Base-by-base conservation (phyloP, 2,329 filamentous ascomycete species). In the Fonsecaea multimorphosa region DNA sequence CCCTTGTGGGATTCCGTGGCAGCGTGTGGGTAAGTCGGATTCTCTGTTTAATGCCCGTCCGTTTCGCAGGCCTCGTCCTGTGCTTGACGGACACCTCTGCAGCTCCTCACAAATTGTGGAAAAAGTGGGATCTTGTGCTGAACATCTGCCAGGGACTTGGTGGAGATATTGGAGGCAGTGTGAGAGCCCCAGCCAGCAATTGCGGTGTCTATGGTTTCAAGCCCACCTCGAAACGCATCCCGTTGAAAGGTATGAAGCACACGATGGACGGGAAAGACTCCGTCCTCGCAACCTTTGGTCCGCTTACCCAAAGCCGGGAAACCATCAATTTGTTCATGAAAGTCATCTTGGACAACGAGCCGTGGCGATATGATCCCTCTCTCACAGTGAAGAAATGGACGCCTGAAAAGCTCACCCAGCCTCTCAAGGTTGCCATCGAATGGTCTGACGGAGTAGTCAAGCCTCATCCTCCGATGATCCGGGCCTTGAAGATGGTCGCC, bases 401-500 rank as follows among this genome's bases (percentile, higher is more conserved):
- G 7, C 49, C 72, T 1, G 76, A 73, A 53, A 74, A 75, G 14
- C 29, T 64, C 34, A 55, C 56, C 4, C 53, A 55, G 40, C 67
- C 62, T n/a, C 74, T 90, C 27, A 84, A 79, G 51, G 78, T 91
- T 60, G 89, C 80, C 3, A 83, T 91, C 34, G 80, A 91, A 76
- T 87, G 84, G 83, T 79, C 88, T 74, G 89, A 91, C 73, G 85
- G 84, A 9, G 80, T 87, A 57, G 88, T 90, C 3, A 80, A 70
- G 34, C 89, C 89, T 0, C 89, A 90, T 58, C 88, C 89, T 2
- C 89, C 89, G 0, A 82, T 91, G 2, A 76, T 80, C 0, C 76
- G 76, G 8, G 70, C 86, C 0, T 74, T 91, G 9, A 74, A 77
- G 2, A 74, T 79, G 5, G 76, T 85, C 0, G 80, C 79, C 0